phyloP scores from a whole-genome alignment of 257 asterid species.

The Craterostigma plantagineum region DNA sequence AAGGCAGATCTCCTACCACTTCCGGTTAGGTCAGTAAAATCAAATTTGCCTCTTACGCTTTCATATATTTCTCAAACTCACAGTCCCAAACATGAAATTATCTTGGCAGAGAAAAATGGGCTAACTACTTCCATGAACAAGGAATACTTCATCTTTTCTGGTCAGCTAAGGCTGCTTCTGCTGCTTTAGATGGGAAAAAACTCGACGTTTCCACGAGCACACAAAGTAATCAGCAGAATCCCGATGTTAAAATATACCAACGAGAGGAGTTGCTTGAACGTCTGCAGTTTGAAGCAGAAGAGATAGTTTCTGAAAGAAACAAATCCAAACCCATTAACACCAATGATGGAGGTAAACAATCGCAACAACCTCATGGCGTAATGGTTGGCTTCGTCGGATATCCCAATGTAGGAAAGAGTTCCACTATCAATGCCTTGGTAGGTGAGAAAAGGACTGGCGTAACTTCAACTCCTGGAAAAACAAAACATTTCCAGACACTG shows the following conservation, averaged over 20 bases:
- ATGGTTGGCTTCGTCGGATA: constrained; percentile 93
- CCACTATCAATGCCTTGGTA: constrained; percentile 90
- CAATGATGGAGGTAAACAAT: constrained; percentile 11
- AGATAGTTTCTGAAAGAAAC: constrained; percentile 40
- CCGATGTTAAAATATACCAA: constrained; percentile 50
- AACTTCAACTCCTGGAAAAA: constrained; percentile 95
- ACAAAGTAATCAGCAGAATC: constrained; percentile 22
- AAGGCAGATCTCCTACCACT: constrained; percentile 89
- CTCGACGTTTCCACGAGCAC: constrained; percentile 12
- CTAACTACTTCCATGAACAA: constrained; percentile 45
- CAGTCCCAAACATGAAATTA: constrained; percentile 2
- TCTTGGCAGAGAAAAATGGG: constrained; percentile 66
- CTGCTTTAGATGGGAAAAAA: constrained; percentile 46
- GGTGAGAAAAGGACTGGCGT: constrained; percentile 94
- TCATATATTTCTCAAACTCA: constrained; percentile 5
- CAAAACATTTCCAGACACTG: constrained; percentile 94
- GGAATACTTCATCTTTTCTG: constrained; percentile 84
- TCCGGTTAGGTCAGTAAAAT: constrained; percentile 48
- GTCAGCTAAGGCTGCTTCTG: constrained; percentile 98
- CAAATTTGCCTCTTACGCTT: constrained; percentile 6
- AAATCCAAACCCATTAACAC: constrained; percentile 12
- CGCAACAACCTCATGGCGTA: constrained; percentile 22
- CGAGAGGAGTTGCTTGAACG: constrained; percentile 73
- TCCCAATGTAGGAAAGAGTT: constrained; percentile 98
- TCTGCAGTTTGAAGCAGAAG: constrained; percentile 79